phyloP scores from a whole-genome alignment of 202 grass and related monocot genomes.

The Setaria italica region DNA sequence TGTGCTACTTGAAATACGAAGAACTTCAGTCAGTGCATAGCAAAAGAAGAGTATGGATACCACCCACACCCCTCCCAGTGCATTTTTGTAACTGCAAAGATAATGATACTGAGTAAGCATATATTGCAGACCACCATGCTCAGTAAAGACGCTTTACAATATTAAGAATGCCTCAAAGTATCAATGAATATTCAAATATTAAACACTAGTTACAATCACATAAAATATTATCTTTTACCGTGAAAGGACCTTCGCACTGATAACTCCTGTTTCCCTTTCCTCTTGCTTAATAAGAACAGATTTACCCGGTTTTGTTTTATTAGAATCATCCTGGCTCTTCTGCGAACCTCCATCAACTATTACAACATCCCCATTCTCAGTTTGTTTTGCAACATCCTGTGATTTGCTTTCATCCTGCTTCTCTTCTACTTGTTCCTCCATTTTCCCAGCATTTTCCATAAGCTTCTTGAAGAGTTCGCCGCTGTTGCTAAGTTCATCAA shows the following conservation, averaged over 20 bases:
- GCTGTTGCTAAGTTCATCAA: conserved; percentile 89
- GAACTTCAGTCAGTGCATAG: conserved; percentile 82
- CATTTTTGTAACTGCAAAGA: conserved; percentile 87
- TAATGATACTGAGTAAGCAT: conserved; percentile 49
- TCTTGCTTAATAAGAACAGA: conserved; percentile 98
- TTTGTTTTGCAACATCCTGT: conserved; percentile 50
- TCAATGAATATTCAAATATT: conserved; percentile 22
- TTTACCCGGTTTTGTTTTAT: conserved; percentile 80
- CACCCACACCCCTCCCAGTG: conserved; percentile 92
- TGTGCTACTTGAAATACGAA: conserved; percentile 94
- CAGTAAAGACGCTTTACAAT: conserved; percentile 34
- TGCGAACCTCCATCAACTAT: conserved; percentile 41
- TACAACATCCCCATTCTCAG: conserved; percentile 61
- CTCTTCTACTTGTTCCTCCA: conserved; percentile 97
- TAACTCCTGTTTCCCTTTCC: conserved; percentile 97
- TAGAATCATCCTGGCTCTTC: conserved; percentile 59
- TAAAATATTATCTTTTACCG: conserved; percentile 61
- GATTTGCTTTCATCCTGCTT: conserved; percentile 63
- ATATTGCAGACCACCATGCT: conserved; percentile 44
- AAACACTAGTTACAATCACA: conserved; percentile 26
- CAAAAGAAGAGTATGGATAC: conserved; percentile 76
- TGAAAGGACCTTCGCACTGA: conserved; percentile 87
- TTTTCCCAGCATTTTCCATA: conserved; percentile 99
- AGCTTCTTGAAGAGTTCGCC: conserved; percentile 91
- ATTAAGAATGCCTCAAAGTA: conserved; percentile 28